Evolutionary conservation across 1,139 yeast species (phyloP).

Genomic region (Pichia sp.): DNA sequence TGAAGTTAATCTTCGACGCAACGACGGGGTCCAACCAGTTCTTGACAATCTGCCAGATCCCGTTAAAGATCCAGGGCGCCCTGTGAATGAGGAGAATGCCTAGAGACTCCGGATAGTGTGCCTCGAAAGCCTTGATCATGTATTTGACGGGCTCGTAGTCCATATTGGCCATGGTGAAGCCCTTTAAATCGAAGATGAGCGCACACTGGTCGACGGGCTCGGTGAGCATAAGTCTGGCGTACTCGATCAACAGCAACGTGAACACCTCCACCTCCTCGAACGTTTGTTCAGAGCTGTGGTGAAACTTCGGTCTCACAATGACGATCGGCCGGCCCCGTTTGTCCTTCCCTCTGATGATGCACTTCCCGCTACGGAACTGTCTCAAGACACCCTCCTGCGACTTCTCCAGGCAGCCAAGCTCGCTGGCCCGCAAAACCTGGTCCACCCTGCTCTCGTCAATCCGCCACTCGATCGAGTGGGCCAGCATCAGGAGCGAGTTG

Average conservation of each 20-base stretch:
- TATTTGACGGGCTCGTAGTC: slow-evolving; percentile 80
- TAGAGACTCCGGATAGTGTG: slow-evolving; percentile 82
- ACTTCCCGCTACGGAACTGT: slow-evolving; percentile 55
- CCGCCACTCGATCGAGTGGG: slow-evolving; percentile 70
- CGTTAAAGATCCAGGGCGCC: slow-evolving; percentile 87
- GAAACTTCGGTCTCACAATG: slow-evolving; percentile 66
- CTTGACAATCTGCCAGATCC: slow-evolving; percentile 81
- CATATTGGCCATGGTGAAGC: slow-evolving; percentile 74
- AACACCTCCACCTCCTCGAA: slow-evolving; percentile 63
- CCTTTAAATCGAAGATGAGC: slow-evolving; percentile 70
- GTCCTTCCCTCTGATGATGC: slow-evolving; percentile 64
- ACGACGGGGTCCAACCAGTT: slow-evolving; percentile 89
- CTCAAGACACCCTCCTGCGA: slow-evolving; percentile 45
- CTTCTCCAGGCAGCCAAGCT: slow-evolving; percentile 38
- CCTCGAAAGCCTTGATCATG: slow-evolving; percentile 73
- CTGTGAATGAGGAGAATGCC: slow-evolving; percentile 75
- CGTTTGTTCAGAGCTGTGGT: slow-evolving; percentile 66
- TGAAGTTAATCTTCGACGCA: slow-evolving; percentile 74
- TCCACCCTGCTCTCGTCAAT: slow-evolving; percentile 53
- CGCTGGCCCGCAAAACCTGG: slow-evolving; percentile 57
- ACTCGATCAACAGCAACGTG: slow-evolving; percentile 66
- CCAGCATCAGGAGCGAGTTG: slow-evolving; percentile 61
- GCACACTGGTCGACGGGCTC: slow-evolving; percentile 70
- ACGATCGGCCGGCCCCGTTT: slow-evolving; percentile 64
- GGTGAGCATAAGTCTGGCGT: slow-evolving; percentile 56